Base-by-base conservation (phyloP, 306 rosid genomes). In the Pueraria montana region DNA sequence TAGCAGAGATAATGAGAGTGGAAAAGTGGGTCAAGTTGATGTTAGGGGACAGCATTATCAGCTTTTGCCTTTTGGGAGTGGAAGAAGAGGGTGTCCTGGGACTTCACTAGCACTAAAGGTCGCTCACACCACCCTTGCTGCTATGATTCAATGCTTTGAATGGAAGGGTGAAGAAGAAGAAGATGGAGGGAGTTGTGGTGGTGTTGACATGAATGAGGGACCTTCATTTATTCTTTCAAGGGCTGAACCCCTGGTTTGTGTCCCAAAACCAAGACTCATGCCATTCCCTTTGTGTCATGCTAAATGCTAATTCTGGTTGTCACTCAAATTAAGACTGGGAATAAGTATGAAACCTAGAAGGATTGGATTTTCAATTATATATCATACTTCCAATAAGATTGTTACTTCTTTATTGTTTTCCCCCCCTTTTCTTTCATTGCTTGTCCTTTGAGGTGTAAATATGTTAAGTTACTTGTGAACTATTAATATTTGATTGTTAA, bases 31-130 rank as follows among this genome's bases (percentile, higher is more conserved):
- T 36, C 74, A 82, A 16, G 12, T 83, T 62, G 95, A 87, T 42
- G 82, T 93, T 2, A 93, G 87, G 80, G 97, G 97, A 20, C 90
- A 89, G 0, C 79, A 87, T 84, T 93, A 79, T 75, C 82, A 91
- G 18, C 48, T 93, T 80, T 63, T 87, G 82, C 97, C 97, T 8
- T 93, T 93, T 84, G 97, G 97, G 21, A 91, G 93, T 81, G 95
- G 95, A 38, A 89, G 95, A 87, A 93, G 95, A 86, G 88, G 89
- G 8, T 91, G 96, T 17, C 96, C 96, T 43, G 96, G 91, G 70
- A 76, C 80, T 3, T 87, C 97, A 17, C 82, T 93, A 11, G 92
- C 91, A 5, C 58, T 91, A 1, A 80, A 87, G n/a, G 80, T 93
- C 52, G 88, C 84, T 68, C 92, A 87, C 1, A 87, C 93, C 11